Evolutionary conservation across 495 filamentous ascomycete species (phyloP).

Genomic region (Margaritispora aquatica): DNA sequence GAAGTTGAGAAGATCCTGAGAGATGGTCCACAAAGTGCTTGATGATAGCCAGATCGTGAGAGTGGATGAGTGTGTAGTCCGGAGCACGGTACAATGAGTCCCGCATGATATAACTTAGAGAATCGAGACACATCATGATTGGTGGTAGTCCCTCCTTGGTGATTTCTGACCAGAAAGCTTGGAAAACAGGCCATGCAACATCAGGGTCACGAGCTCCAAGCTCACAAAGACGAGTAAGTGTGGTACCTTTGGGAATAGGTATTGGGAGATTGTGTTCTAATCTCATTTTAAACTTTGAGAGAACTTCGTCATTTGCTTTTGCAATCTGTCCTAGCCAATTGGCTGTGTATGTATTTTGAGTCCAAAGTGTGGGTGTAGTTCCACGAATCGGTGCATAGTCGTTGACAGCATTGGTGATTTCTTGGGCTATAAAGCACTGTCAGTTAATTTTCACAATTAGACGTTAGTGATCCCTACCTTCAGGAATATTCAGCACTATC

Average conservation of each 20-base stretch:
- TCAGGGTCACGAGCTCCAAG: constrained; percentile 69
- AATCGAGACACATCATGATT: constrained; percentile 71
- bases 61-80: constrained; percentile 68
- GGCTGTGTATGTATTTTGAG: constrained; percentile 69
- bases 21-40: constrained; percentile 69
- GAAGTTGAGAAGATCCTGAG: constrained; percentile 48
- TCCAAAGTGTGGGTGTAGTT: constrained; percentile 52
- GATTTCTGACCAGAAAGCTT: constrained; percentile 75
- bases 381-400: constrained; percentile 66
- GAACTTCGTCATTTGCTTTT: constrained; percentile 63
- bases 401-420: constrained; percentile 70
- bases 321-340: constrained; percentile 63
- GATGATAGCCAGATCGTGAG: constrained; percentile 75
- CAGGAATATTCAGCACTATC: constrained; percentile 87
- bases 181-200: constrained; percentile 74
- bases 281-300: constrained; percentile 51
- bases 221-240: constrained; percentile 60
- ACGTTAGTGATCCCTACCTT: constrained; percentile 50
- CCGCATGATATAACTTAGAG: constrained; percentile 72
- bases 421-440: constrained; percentile 53
- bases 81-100: constrained; percentile 62
- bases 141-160: constrained; percentile 65
- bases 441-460: neutral
- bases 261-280: constrained; percentile 55
- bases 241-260: constrained; percentile 49